Percentiles rank a stretch among this genome's conserved stretches.
phyloP scores from a whole-genome alignment of 2,329 filamentous ascomycete genomes.

The Phyllosticta citrichinensis region DNA sequence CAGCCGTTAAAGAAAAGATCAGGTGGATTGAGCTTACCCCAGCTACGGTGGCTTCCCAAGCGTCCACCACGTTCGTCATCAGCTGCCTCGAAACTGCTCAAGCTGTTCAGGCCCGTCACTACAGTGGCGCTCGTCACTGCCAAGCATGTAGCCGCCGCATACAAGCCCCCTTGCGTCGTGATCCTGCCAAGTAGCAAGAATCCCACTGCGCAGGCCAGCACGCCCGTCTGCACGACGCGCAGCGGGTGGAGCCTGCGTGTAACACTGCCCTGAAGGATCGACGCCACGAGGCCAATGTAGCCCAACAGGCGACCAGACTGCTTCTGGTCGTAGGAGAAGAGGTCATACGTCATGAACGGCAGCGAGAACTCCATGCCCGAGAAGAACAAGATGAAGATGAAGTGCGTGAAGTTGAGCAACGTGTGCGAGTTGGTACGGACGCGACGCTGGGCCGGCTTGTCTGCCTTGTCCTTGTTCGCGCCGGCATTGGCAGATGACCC shows the following conservation, averaged over 20 bases:
- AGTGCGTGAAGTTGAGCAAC: conserved; percentile 75
- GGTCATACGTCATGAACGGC: conserved; percentile 92
- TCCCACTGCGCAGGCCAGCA: conserved; percentile 64
- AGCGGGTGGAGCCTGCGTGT: conserved; percentile 77
- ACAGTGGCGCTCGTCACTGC: conserved; percentile 90
- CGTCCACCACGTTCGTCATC: conserved; percentile 76
- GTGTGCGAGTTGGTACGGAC: conserved; percentile 69
- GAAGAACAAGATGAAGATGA: conserved; percentile 91
- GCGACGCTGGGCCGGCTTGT: conserved; percentile 8
- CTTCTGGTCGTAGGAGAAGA: conserved; percentile 72
- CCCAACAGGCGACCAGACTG: conserved; percentile 80
- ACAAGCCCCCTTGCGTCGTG: conserved; percentile 58
- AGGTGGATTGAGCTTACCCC: conserved; percentile 28
- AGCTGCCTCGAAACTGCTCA: conserved; percentile 81
- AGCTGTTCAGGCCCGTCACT: conserved; percentile 82
- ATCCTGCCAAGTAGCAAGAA: conserved; percentile 72
- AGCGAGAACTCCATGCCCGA: conserved; percentile 97
- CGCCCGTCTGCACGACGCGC: conserved; percentile 66
- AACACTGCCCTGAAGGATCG: conserved; percentile 85
- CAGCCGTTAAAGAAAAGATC: not conserved
- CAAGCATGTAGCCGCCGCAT: conserved; percentile 70
- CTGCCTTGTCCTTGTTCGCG: conserved; percentile 14
- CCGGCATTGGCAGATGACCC: conserved; percentile 12
- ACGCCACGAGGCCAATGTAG: conserved; percentile 83
- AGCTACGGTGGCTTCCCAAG: conserved; percentile 69